These are phyloP conservation scores for Aquilaria malaccensis DNA, from an alignment of 345 rosid genomes.

Conservation along the genomic window DNA sequence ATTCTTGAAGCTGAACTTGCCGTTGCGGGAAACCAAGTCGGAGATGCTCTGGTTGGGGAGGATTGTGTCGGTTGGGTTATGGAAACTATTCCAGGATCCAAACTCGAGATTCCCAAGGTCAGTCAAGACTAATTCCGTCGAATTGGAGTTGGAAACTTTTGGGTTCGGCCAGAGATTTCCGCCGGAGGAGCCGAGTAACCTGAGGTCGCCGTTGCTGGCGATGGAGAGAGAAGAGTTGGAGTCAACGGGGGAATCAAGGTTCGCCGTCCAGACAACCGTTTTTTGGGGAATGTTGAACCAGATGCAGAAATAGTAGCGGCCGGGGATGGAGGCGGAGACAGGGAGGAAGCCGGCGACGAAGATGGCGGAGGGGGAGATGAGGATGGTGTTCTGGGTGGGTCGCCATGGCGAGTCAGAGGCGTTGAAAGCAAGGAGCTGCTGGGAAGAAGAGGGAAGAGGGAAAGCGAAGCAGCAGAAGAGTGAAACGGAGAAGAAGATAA, in stretches of 20 bases:
- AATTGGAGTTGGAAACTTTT: conserved; percentile 10
- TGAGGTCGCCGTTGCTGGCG: conserved; percentile 21
- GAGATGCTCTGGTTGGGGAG: conserved; percentile 36
- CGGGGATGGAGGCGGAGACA: conserved; percentile 5
- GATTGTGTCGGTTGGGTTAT: conserved; percentile 34
- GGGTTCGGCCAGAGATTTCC: conserved; percentile 21
- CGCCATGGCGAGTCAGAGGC: conserved; percentile 34
- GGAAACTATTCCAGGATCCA: conserved; percentile 37
- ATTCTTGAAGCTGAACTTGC: conserved; percentile 33
- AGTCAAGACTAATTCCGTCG: conserved; percentile 21
- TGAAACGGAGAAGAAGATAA: conserved; percentile 12
- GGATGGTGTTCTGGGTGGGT: conserved; percentile 29
- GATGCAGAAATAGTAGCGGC: conserved; percentile 38
- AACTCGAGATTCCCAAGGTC: conserved; percentile 39
- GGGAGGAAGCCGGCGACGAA: conserved; percentile 52
- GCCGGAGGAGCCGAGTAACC: conserved; percentile 21
- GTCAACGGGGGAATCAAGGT: conserved; percentile 10
- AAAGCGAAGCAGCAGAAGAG: conserved; percentile 13
- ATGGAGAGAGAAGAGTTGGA: conserved; percentile 21
- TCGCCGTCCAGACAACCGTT: conserved; percentile 42
- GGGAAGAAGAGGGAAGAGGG: conserved; percentile 19
- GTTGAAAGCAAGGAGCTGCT: conserved; percentile 28
- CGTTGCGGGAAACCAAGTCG: conserved; percentile 22
- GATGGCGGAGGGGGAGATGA: conserved; percentile 35
- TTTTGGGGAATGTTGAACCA: conserved; percentile 30